A percentile compares a stretch with the other conserved stretches of the same genome.
Evolutionary conservation across 768 basidiomycete species (phyloP).

Genomic region (Termitomyces sp.): DNA sequence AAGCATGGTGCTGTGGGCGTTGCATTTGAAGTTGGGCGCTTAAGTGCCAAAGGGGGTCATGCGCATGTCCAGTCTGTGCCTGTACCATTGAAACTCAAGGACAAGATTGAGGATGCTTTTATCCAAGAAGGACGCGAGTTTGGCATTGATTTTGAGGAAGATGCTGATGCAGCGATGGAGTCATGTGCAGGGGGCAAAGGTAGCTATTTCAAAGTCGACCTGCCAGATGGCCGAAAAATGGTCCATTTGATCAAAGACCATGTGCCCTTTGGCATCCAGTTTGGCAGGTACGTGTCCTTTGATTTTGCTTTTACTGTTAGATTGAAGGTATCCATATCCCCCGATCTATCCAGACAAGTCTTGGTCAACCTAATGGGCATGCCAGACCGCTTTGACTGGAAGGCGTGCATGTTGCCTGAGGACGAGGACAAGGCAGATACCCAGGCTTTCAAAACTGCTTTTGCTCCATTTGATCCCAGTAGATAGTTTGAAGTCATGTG

Average conservation of each 20-base stretch:
- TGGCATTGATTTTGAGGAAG: conserved; percentile 72
- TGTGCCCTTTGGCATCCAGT: conserved; percentile 83
- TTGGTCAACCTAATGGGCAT: conserved; percentile 70
- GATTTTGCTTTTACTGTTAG: background rate
- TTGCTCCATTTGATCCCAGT: conserved; percentile 65
- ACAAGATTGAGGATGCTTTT: conserved; percentile 68
- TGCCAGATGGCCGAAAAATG: conserved; percentile 81
- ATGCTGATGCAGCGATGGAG: conserved; percentile 58
- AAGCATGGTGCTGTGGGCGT: conserved; percentile 66
- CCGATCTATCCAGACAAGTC: conserved; percentile 53
- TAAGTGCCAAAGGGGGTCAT: conserved; percentile 85
- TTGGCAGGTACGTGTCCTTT: conserved; percentile 70
- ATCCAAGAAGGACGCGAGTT: conserved; percentile 55
- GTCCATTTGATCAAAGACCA: conserved; percentile 80
- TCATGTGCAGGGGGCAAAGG: conserved; percentile 47
- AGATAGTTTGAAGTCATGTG: conserved; percentile 1
- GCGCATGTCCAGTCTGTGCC: conserved; percentile 90
- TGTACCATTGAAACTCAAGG: conserved; percentile 56
- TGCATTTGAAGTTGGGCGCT: conserved; percentile 82
- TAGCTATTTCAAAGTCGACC: conserved; percentile 87
- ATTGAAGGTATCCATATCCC: background rate
- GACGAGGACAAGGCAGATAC: conserved; percentile 85
- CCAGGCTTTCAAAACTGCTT: conserved; percentile 77
- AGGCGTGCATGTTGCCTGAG: conserved; percentile 74
- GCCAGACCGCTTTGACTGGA: conserved; percentile 88